Percentiles rank a stretch among this genome's conserved stretches.
Evolutionary conservation across 2,329 filamentous ascomycete genomes (phyloP).

Genomic region (Fusarium agapanthi): DNA sequence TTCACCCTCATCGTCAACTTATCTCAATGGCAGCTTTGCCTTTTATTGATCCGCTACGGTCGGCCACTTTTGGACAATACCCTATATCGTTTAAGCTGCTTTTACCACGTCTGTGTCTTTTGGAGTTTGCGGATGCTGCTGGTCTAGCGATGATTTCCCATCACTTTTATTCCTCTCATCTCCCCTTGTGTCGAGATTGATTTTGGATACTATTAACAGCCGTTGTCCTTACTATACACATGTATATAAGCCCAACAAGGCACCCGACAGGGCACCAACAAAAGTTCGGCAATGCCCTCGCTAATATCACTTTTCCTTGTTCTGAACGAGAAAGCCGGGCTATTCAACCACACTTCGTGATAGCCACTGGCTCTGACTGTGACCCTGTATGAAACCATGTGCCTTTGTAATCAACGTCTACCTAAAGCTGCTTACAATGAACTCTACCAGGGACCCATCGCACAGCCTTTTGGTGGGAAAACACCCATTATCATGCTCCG

Average conservation of each 20-base stretch:
- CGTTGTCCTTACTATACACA: neutral
- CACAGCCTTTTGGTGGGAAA: constrained; percentile 45
- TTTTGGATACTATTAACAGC: constrained; percentile 5
- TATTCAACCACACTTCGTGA: neutral
- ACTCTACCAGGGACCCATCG: constrained; percentile 43
- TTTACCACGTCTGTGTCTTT: constrained; percentile 4
- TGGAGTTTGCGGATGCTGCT: constrained; percentile 28
- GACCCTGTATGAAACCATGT: constrained; percentile 24
- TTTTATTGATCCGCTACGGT: constrained; percentile 7
- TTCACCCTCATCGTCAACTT: neutral
- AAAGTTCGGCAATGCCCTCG: neutral
- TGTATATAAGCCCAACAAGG: neutral
- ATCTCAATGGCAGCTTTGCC: neutral
- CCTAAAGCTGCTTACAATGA: constrained; percentile 43
- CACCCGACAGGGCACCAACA: neutral
- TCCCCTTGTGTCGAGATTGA: constrained; percentile 2
- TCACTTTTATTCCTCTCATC: constrained; percentile 9
- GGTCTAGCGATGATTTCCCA: constrained; percentile 28
- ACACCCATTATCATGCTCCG: constrained; percentile 46
- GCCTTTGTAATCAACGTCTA: constrained; percentile 42
- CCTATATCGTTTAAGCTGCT: constrained; percentile 21
- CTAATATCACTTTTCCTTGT: constrained; percentile 6
- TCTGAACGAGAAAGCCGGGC: neutral
- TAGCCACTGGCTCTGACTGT: neutral
- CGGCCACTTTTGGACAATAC: constrained; percentile 43